Base-by-base conservation (phyloP, 2,329 filamentous ascomycete species). In the Epichloe sylvatica region DNA sequence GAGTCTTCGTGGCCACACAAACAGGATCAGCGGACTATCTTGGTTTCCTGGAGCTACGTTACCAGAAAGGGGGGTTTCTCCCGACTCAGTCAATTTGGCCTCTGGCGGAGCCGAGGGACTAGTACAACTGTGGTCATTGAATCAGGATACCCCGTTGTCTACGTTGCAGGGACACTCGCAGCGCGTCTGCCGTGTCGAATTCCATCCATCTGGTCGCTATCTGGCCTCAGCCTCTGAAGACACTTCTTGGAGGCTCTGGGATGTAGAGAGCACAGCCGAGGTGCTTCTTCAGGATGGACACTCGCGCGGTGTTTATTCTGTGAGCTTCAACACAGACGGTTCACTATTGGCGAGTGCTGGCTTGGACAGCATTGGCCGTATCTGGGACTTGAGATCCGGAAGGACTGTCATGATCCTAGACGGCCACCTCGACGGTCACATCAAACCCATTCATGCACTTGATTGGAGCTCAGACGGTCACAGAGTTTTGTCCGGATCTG, bases 221-320 rank as follows among this genome's bases (percentile, higher is more conserved):
- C 73, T 97, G 5, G 92, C 91, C 5, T 95, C 90, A 1, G 92
- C 92, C 6, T 95, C 89, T 0, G 92, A 92, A 60, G 92, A 98
- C 63, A 95, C 89, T 2, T 95, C 92, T 0, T 98, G 92, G 92
- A 81, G 91, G 42, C 72, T 98, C 35, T 98, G 92, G 91, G 91
- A 97, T 63, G 80, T 97, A 0, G 82, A 87, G 57, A 92, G 84
- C 0, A 86, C 81, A 0, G 83, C 83, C 2, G 90, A 97, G 62
- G 69, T 97, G 2, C 73, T 94, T 1, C 74, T 94, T 1, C 92
- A 98, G 65, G 91, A 97, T 68, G 92, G 92, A 1, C 92, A 98
- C 64, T 94, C 89, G 9, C 81, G 91, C 49, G 92, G 94, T 53
- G 92, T 97, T 12, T 97, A 92, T 60, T 78, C 89, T 0, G 78